A percentile compares a stretch with the other conserved stretches of the same genome.
These are phyloP conservation scores for Microbotryomycetes sp. DNA, from an alignment of 1,284 basidiomycete genomes.

Conservation along the genomic window DNA sequence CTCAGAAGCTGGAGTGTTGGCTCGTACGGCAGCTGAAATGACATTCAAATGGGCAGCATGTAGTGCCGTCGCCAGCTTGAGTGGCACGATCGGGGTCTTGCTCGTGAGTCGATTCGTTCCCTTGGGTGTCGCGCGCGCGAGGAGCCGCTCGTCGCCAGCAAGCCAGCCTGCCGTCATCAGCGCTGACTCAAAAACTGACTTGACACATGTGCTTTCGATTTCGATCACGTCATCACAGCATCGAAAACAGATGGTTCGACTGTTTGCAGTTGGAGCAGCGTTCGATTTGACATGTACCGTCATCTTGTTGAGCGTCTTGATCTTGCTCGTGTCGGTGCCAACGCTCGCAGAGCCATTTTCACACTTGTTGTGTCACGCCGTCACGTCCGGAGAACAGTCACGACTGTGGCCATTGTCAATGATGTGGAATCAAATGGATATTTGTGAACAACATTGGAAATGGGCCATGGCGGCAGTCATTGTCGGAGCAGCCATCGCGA, in stretches of 20 bases:
- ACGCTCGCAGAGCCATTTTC: conserved; percentile 15
- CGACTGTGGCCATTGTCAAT: neutral
- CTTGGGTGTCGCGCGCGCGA: no score
- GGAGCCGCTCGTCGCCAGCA: no score
- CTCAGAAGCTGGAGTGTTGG: conserved; percentile 11
- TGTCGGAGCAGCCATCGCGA: conserved; percentile 12
- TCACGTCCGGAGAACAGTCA: conserved; percentile 10
- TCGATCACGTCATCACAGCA: neutral
- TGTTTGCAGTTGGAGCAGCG: conserved; percentile 25
- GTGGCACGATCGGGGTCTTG: conserved; percentile 15
- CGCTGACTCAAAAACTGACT: no score
- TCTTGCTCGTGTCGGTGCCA: conserved; percentile 18
- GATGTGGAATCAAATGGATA: conserved; percentile 10
- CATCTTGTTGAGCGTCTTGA: conserved; percentile 13
- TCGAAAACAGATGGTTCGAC: conserved; percentile 5
- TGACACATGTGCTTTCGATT: neutral
- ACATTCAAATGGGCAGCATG: conserved; percentile 13
- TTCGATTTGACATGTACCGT: conserved; percentile 20
- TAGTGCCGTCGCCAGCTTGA: conserved; percentile 4
- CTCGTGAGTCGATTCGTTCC: conserved; percentile 1
- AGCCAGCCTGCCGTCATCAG: neutral
- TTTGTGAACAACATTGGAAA: conserved; percentile 26
- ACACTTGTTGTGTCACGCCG: conserved; percentile 21
- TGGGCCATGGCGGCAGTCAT: conserved; percentile 15
- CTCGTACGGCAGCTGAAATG: conserved; percentile 12